A percentile compares a stretch with the other conserved stretches of the same genome.
Evolutionary conservation across 2,329 filamentous ascomycete genomes (phyloP).

Genomic region (Monilinia polystroma): DNA sequence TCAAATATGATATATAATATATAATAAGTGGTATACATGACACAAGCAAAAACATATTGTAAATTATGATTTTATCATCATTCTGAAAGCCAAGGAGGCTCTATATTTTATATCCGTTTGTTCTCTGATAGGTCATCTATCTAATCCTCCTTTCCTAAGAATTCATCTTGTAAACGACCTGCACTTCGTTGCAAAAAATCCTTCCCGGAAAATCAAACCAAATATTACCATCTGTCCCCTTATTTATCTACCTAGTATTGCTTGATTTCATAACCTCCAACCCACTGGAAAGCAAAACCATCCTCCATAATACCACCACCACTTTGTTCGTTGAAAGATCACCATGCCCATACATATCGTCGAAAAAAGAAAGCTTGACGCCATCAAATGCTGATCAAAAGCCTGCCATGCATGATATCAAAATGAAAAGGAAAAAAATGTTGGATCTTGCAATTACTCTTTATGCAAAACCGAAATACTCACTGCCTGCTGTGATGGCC

Average conservation of each 20-base stretch:
- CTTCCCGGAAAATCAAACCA: constrained; percentile 11
- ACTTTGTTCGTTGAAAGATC: constrained; percentile 17
- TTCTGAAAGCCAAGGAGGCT: constrained; percentile 5
- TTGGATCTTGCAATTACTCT: constrained; percentile 18
- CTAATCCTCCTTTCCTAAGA: constrained; percentile 14
- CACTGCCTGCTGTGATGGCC: constrained; percentile 95
- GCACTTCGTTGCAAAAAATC: constrained; percentile 39
- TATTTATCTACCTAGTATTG: constrained; percentile 7
- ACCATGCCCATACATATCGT: constrained; percentile 31
- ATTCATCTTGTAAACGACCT: constrained; percentile 36
- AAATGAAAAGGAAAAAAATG: constrained; percentile 30
- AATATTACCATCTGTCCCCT: constrained; percentile 10
- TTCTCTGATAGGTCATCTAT: constrained; percentile 7
- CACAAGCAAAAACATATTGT: not conserved
- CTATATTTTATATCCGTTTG: constrained; percentile 15
- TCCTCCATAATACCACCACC: constrained; percentile 4
- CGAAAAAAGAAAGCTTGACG: constrained; percentile 31
- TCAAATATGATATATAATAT: not conserved
- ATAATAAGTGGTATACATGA: too few relatives aligned
- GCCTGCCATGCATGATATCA: constrained; percentile 36
- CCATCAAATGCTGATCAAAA: constrained; percentile 41
- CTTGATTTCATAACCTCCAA: constrained; percentile 8
- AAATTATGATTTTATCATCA: constrained; percentile 18
- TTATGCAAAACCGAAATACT: constrained; percentile 97
- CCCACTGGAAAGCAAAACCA: constrained; percentile 18